Percentiles rank a stretch among this genome's conserved stretches.
These are phyloP conservation scores for Fomitopsis pinicola DNA, from an alignment of 1,284 basidiomycete species.

Conservation along the genomic window DNA sequence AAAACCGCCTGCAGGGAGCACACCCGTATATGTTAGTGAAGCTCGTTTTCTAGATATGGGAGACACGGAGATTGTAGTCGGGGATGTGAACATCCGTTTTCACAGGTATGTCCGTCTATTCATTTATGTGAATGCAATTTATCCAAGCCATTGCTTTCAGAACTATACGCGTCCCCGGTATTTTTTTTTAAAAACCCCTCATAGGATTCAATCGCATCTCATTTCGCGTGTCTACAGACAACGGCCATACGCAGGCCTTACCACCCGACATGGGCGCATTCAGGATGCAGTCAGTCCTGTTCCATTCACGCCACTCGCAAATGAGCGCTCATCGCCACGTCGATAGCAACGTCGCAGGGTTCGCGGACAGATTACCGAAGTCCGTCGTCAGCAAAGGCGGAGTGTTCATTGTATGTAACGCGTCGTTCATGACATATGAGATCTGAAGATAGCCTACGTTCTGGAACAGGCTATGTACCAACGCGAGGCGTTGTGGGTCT, in stretches of 20 bases:
- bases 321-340: not conserved
- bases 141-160: not conserved
- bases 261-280: slow-evolving; percentile 4
- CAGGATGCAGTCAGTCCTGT: not conserved
- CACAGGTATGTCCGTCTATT: not conserved
- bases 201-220: too few species aligned
- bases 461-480: slow-evolving; percentile 5
- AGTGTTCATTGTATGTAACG: slow-evolving; percentile 1
- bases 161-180: slow-evolving; percentile 5
- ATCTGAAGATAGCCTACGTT: too few species aligned
- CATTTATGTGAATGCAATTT: not conserved
- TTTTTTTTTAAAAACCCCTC: too few species aligned
- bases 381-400: slow-evolving; percentile 4
- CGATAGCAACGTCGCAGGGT: slow-evolving; percentile 3
- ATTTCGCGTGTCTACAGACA: not conserved
- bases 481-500: slow-evolving; percentile 13
- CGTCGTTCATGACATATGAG: not conserved
- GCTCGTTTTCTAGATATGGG: not conserved
- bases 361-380: not conserved
- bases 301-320: not conserved
- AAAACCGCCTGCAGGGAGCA: not conserved
- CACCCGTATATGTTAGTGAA: not conserved
- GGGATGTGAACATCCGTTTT: not conserved
- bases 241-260: not conserved
- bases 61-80: not conserved